phyloP scores from a whole-genome alignment of 331 rosid genomes.

The Cydonia oblonga region DNA sequence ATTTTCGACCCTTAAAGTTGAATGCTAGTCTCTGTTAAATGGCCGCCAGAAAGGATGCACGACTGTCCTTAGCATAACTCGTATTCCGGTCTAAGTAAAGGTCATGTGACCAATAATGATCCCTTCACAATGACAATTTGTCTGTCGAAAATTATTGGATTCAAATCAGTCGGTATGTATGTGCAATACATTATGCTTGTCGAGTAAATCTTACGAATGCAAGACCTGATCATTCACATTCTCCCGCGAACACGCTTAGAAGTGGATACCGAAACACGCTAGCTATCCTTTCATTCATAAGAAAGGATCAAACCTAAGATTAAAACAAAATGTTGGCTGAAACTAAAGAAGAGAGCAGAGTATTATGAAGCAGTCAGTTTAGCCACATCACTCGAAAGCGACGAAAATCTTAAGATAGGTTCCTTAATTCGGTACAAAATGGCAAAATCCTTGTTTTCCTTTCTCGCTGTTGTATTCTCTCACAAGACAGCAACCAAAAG shows the following conservation, averaged over 20 bases:
- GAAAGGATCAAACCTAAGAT: background rate
- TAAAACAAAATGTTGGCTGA: background rate
- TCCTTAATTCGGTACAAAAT: constrained; percentile 1
- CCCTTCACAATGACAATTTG: too few species aligned
- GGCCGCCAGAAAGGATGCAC: background rate
- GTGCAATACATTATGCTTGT: too few species aligned
- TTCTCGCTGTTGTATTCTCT: background rate
- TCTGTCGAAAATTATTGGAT: too few species aligned
- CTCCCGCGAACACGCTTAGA: background rate
- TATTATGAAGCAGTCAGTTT: background rate
- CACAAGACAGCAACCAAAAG: background rate
- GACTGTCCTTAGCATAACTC: background rate
- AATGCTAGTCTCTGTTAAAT: too few species aligned
- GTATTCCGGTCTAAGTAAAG: background rate
- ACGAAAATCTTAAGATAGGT: background rate
- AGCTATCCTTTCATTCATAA: too few species aligned
- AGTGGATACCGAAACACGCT: background rate
- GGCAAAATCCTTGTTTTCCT: background rate
- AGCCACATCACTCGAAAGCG: constrained; percentile 1
- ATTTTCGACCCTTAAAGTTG: too few species aligned
- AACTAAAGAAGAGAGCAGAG: background rate
- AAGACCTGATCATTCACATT: background rate
- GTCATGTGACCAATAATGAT: too few species aligned
- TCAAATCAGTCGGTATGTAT: too few species aligned
- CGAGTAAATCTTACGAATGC: background rate